Evolutionary conservation across 1,284 basidiomycete genomes (phyloP).

Genomic region (Phellopilus nigrolimitatus): DNA sequence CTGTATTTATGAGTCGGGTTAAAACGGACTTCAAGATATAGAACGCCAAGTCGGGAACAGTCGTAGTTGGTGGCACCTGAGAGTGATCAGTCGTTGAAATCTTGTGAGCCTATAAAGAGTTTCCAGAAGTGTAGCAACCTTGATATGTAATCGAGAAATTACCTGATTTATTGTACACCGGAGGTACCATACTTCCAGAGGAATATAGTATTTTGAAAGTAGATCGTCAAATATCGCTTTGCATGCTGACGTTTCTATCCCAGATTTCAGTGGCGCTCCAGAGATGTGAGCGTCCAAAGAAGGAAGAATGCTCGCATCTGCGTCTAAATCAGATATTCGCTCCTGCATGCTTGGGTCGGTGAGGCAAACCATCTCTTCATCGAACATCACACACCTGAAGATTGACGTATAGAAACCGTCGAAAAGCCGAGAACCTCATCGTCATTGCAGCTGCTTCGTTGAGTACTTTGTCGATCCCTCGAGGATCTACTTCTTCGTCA

Average conservation of each 20-base stretch:
- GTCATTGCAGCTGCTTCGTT: conserved; percentile 87
- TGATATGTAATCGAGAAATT: conserved; percentile 16
- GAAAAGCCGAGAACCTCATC: conserved; percentile 88
- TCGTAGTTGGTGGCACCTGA: conserved; percentile 56
- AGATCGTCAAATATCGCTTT: conserved; percentile 64
- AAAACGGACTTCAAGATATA: conserved; percentile 87
- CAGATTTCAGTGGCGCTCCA: background rate
- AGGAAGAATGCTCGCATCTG: background rate
- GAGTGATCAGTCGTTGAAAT: conserved; percentile 64
- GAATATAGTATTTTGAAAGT: conserved; percentile 74
- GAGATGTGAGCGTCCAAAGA: too few relatives aligned
- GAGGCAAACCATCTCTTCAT: too few relatives aligned
- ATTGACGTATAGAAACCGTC: conserved; percentile 78
- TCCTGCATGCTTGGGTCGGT: too few relatives aligned
- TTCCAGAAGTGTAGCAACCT: background rate
- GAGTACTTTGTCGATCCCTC: conserved; percentile 86
- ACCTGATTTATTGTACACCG: conserved; percentile 88
- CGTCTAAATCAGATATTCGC: background rate
- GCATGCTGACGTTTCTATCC: conserved; percentile 43
- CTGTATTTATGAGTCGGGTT: conserved; percentile 69
- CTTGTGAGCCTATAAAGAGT: conserved; percentile 55
- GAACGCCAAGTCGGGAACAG: conserved; percentile 90
- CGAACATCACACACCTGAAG: conserved; percentile 42
- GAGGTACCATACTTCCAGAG: conserved; percentile 90
- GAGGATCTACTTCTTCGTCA: conserved; percentile 79